A percentile compares a stretch with the other conserved stretches of the same genome.
Evolutionary conservation across 441 rosid genomes (phyloP).

Genomic region (Brassica hybrid): DNA sequence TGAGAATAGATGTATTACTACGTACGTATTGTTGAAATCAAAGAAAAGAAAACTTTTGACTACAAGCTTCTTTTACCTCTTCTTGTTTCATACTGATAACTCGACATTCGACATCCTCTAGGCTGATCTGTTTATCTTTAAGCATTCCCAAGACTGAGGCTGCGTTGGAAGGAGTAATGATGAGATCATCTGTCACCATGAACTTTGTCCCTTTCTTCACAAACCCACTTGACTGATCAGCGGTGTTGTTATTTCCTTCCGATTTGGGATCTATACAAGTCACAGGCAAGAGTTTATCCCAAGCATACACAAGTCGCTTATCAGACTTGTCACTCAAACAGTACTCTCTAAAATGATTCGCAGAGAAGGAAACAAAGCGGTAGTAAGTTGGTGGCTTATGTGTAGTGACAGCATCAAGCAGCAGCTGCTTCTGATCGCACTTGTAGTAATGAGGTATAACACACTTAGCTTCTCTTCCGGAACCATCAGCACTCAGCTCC

Average conservation of each 20-base stretch:
- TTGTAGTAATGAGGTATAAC: constrained; percentile 34
- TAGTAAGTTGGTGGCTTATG: constrained; percentile 26
- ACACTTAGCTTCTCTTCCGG: constrained; percentile 17
- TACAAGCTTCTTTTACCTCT: constrained; percentile 24
- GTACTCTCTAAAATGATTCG: constrained; percentile 31
- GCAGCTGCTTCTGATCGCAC: constrained; percentile 22
- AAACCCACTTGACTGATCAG: too few relatives aligned
- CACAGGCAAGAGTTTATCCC: constrained; percentile 30
- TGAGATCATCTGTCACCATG: constrained; percentile 35
- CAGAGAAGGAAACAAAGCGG: constrained; percentile 32
- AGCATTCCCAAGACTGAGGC: constrained; percentile 21
- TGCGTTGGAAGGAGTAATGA: constrained; percentile 28
- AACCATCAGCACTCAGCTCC: constrained; percentile 3
- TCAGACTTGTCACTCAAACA: constrained; percentile 13
- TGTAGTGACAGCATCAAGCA: constrained; percentile 9
- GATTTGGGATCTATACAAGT: constrained; percentile 22
- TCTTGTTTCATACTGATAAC: constrained; percentile 19
- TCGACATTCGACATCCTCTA: constrained; percentile 18
- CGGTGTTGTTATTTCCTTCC: neutral
- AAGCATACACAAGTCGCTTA: constrained; percentile 26
- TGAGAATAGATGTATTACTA: neutral
- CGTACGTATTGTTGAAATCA: neutral
- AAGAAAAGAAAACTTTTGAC: neutral
- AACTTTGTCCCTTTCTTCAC: constrained; percentile 31
- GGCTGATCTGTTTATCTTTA: constrained; percentile 6